phyloP scores from a whole-genome alignment of 192 early-diverging fungal species.

The Spinellus fusiger region DNA sequence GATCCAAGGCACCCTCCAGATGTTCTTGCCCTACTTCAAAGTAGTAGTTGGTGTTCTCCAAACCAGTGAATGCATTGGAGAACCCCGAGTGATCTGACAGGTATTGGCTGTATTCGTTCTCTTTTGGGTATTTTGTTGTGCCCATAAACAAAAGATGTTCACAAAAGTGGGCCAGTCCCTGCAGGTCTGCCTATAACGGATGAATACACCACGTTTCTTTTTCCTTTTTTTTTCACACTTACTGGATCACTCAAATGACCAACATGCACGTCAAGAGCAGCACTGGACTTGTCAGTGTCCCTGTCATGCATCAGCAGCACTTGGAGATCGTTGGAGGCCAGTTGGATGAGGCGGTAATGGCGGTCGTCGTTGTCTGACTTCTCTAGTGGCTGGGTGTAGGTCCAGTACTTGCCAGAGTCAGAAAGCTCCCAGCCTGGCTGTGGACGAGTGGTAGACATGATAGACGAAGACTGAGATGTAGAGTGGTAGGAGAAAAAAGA shows the following conservation, averaged over 20 bases:
- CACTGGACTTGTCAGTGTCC: conserved; percentile 69
- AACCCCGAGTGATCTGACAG: conserved; percentile 69
- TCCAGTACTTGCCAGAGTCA: conserved; percentile 18
- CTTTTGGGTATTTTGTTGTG: conserved; percentile 65
- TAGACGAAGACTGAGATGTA: too few relatives aligned
- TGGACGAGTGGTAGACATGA: neutral
- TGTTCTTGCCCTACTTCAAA: conserved; percentile 68
- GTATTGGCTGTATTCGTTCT: conserved; percentile 77
- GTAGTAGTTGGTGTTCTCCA: conserved; percentile 83
- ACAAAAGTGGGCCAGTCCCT: conserved; percentile 81
- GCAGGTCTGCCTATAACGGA: conserved; percentile 45
- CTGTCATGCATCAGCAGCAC: conserved; percentile 67
- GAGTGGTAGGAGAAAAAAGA: too few relatives aligned
- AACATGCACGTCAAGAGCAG: conserved; percentile 78
- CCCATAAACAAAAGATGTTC: conserved; percentile 76
- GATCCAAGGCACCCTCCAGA: conserved; percentile 54
- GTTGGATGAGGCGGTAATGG: conserved; percentile 50
- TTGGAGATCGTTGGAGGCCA: conserved; percentile 55
- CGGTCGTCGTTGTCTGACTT: conserved; percentile 59
- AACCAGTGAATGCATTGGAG: conserved; percentile 76
- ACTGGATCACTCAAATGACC: conserved; percentile 74
- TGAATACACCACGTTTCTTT: neutral
- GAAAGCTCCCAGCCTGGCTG: conserved; percentile 19
- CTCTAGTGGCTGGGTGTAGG: conserved; percentile 37
- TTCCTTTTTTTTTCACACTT: conserved; percentile 12